A percentile compares a stretch with the other conserved stretches of the same genome.
phyloP scores from a whole-genome alignment of 1,284 basidiomycete species.

The Papiliotrema fonsecae region DNA sequence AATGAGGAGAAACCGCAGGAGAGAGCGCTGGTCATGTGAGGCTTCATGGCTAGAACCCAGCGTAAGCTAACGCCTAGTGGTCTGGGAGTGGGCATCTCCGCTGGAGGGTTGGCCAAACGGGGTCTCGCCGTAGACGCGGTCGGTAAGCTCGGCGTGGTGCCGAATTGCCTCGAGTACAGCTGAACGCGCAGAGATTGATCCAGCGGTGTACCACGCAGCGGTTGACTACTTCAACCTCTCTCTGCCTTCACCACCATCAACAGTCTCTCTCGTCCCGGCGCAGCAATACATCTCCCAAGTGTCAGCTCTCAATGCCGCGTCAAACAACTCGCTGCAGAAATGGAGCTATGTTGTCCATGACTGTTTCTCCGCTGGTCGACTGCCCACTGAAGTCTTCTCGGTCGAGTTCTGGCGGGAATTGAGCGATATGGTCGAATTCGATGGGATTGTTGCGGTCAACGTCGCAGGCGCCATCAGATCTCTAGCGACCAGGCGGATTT shows the following conservation, averaged over 20 bases:
- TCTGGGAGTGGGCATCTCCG: conserved; percentile 75
- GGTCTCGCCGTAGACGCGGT: conserved; percentile 52
- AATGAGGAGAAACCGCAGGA: conserved; percentile 13
- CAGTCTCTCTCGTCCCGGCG: conserved; percentile 70
- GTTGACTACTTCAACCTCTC: conserved; percentile 68
- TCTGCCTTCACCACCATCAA: conserved; percentile 53
- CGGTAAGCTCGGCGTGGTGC: conserved; percentile 12
- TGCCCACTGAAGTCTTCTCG: conserved; percentile 77
- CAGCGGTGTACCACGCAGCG: conserved; percentile 78
- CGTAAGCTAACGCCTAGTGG: conserved; percentile 55
- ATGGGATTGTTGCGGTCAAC: conserved; percentile 74
- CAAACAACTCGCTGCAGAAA: conserved; percentile 27
- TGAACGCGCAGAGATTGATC: conserved; percentile 74
- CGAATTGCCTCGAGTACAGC: background rate
- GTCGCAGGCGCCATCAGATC: conserved; percentile 65
- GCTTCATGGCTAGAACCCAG: background rate
- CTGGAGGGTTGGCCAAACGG: conserved; percentile 65
- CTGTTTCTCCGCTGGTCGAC: conserved; percentile 81
- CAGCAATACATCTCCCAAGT: conserved; percentile 58
- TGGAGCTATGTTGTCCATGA: conserved; percentile 84
- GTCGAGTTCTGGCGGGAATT: conserved; percentile 72
- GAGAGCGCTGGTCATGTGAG: conserved; percentile 34
- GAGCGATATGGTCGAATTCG: conserved; percentile 59
- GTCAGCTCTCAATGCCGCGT: conserved; percentile 18
- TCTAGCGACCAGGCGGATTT: conserved; percentile 60